Percentiles rank a stretch among this genome's conserved stretches.
Conservation (phyloP, 805 yeast species). For the Helenozyma baotianmanensis region DNA sequence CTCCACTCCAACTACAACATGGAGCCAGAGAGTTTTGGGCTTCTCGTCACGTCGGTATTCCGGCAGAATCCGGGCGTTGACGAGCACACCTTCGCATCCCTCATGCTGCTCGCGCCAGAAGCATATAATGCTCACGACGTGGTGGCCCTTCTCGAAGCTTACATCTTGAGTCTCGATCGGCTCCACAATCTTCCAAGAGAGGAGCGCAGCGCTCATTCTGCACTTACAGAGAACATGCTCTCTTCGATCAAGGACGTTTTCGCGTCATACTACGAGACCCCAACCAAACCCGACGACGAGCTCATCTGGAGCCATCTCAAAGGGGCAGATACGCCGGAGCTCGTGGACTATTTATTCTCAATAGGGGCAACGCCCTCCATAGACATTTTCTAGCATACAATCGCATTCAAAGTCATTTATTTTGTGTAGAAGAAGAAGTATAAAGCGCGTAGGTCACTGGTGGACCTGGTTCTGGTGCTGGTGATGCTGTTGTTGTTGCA, state of each 20-base stretch:
- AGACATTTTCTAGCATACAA: conserved; percentile 5
- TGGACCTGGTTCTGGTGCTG: conserved; percentile 17
- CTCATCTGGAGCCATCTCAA: conserved; percentile 12
- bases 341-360: conserved; percentile 10
- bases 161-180: too few species aligned
- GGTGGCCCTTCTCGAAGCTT: too few species aligned
- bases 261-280: conserved; percentile 2
- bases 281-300: conserved; percentile 1
- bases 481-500: conserved; percentile 17
- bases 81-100: too few species aligned
- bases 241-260: conserved; percentile 1
- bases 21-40: conserved; percentile 1
- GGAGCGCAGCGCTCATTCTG: too few species aligned
- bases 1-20: conserved; percentile 1
- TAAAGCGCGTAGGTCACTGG: conserved; percentile 2
- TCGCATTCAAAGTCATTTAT: background rate
- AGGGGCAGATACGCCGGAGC: conserved; percentile 13
- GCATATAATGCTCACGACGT: too few species aligned
- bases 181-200: too few species aligned
- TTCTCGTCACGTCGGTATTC: background rate
- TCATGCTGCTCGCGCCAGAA: too few species aligned
- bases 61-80: too few species aligned
- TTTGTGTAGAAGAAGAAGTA: too few species aligned
- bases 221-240: too few species aligned
- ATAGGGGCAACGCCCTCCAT: conserved; percentile 13